Evolutionary conservation across 768 basidiomycete species (phyloP).

Genomic region (Vararia minispora): DNA sequence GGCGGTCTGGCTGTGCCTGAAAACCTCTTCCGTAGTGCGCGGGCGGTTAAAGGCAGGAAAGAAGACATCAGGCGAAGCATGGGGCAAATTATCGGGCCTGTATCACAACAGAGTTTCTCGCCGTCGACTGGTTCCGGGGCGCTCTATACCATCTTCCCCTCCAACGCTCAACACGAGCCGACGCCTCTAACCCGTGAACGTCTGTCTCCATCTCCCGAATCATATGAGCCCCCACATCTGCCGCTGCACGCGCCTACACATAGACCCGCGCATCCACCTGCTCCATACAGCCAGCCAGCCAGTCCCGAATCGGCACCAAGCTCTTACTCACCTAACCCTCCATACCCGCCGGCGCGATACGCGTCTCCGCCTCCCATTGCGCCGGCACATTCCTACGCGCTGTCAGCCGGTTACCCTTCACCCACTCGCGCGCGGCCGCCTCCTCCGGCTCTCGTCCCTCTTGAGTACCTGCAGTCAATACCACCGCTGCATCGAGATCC

Average conservation of each 20-base stretch:
- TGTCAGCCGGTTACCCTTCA: no score
- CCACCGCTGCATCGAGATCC: constrained; percentile 6
- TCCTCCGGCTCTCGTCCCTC: constrained; percentile 9
- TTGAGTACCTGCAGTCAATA: constrained; percentile 10
- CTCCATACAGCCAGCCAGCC: not conserved
- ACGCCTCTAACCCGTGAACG: no score
- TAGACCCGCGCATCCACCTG: not conserved
- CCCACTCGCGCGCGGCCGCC: not conserved
- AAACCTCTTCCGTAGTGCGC: constrained; percentile 47
- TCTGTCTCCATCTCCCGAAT: no score
- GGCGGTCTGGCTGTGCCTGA: constrained; percentile 54
- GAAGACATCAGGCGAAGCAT: constrained; percentile 10
- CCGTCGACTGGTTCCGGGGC: constrained; percentile 8
- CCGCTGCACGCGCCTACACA: no score
- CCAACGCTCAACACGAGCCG: constrained; percentile 9
- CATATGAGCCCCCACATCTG: no score
- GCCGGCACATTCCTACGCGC: no score
- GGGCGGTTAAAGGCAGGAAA: constrained; percentile 10
- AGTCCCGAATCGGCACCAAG: not conserved
- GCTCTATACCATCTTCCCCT: constrained; percentile 13
- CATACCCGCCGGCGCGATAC: not conserved
- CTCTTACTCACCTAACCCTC: not conserved
- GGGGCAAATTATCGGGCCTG: constrained; percentile 4
- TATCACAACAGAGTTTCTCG: constrained; percentile 4
- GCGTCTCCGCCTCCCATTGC: not conserved